Base-by-base conservation (phyloP, 805 yeast genomes). In the Ogataea polymorpha region DNA sequence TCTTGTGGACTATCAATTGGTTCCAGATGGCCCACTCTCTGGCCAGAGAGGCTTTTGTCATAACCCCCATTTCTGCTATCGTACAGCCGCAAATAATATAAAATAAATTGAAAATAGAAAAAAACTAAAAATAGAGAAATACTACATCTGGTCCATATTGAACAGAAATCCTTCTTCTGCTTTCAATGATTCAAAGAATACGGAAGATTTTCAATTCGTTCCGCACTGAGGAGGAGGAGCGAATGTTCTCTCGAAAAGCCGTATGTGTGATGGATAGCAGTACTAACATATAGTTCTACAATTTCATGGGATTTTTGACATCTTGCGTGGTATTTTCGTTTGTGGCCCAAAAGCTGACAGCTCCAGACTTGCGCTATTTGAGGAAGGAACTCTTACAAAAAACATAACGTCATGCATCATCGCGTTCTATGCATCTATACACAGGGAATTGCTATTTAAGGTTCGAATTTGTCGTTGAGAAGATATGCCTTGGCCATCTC, bases 401-500 rank as follows among this genome's bases (percentile, higher is more conserved):
- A 6, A 31, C 37, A 28, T 39, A 23, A 39, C 17, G 27, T 38
- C 41, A 37, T 41, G 40, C 32, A 29, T 37, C 29, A 25, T 45
- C 23, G 37, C 42, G 41, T 18, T 39, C 37, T 32, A 39, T 39
- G 42, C 42, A 39, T 32, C 20, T 38, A 39, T 39, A 32, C 42
- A 39, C 42, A 39, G 20, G 37, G 12, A 17, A 20, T 33, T 32
- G 29, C 42, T 24, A n/a, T n/a, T 23, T 26, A 27, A 14, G 24
- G 37, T 20, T 32, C 37, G 32, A 26, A 21, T 17, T 36, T 33
- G 35, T 34, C 36, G 23, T 35, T 46, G 15, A 75, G 59, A 55
- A 82, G 64, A 50, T 82, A 72, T 51, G 78, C 82, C 66, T 91
- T 91, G 32, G 96, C 97, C 91, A 90, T 86, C 63, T 91, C 99